Base-by-base conservation (phyloP, 2,329 filamentous ascomycete genomes). In the Fusarium decemcellulare region DNA sequence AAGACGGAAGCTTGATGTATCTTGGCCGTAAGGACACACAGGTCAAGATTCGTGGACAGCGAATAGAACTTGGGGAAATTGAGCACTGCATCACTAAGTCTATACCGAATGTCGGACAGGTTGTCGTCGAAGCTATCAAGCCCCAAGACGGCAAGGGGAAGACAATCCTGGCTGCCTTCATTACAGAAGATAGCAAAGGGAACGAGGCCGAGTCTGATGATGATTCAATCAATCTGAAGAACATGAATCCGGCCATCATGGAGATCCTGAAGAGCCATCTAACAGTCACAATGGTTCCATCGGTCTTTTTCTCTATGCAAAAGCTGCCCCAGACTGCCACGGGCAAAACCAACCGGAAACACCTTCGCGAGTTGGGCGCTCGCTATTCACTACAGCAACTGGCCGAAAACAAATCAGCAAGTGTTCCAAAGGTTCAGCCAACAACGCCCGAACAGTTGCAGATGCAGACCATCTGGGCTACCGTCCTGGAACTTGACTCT, bases 251-350 rank as follows among this genome's bases (percentile, higher is more conserved):
- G 23, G 34, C 29, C n/a, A 4, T 37, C 6, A 5, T 11, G 8
- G 47, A 51, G 5, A 10, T 5, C 8, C 30, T 51, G 5, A 34
- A 7, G 2, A 32, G 37, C 8, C 16, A 15, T 0, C 30, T 59
- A 8, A 47, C 56, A 46, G 30, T 29, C 47, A 52, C 52, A 30
- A 59, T 59, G 56, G 16, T 44, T 7, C 56, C 56, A 14, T 52
- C 56, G 10, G 37, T 54, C 23, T 54, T 29, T 30, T 54, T 54
- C 29, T 12, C 37, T 10, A 54, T 54, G 37, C 29, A 30, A n/a
- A 8, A 43, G 39, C 16, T 54, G 4, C 51, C 51, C 6, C 11
- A n/a, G 39, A 32, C 15, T 6, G 32, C 39, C 23, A 32, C 23
- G 10, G 51, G 51, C 2, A 54, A 54, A 30, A 44, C 32, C 6